Evolutionary conservation across 106 monocot genomes (phyloP).

Genomic region (Platanthera guangdongensis): DNA sequence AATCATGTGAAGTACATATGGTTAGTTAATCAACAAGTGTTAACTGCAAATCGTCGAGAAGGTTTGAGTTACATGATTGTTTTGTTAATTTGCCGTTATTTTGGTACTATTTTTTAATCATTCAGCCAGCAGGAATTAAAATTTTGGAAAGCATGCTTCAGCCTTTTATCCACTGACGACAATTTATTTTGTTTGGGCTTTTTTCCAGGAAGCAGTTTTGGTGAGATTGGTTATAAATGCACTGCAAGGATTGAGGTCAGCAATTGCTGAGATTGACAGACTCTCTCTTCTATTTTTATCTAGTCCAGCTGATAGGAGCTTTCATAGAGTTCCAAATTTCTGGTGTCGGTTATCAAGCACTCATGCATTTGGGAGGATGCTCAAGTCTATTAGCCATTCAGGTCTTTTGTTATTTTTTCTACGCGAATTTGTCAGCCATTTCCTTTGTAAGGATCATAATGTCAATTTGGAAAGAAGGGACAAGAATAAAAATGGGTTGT

Average conservation of each 20-base stretch:
- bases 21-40: no score
- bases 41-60: no score
- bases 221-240: conserved; percentile 71
- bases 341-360: conserved; percentile 72
- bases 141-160: no score
- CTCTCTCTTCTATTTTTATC: conserved; percentile 41
- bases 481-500: not conserved
- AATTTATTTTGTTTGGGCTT: no score
- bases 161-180: no score
- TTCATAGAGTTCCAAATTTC: conserved; percentile 34
- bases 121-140: no score
- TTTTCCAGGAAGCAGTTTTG: conserved; percentile 30
- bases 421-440: conserved; percentile 47
- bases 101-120: no score
- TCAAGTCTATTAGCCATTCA: conserved; percentile 40
- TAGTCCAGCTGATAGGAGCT: conserved; percentile 57
- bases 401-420: conserved; percentile 52
- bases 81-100: no score
- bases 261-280: conserved; percentile 56
- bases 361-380: conserved; percentile 49
- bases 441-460: conserved; percentile 17
- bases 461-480: not conserved
- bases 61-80: no score
- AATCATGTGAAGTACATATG: no score
- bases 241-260: conserved; percentile 57